A percentile compares a stretch with the other conserved stretches of the same genome.
Evolutionary conservation across 1,284 basidiomycete genomes (phyloP).

Genomic region (Ustilago cynodontis): DNA sequence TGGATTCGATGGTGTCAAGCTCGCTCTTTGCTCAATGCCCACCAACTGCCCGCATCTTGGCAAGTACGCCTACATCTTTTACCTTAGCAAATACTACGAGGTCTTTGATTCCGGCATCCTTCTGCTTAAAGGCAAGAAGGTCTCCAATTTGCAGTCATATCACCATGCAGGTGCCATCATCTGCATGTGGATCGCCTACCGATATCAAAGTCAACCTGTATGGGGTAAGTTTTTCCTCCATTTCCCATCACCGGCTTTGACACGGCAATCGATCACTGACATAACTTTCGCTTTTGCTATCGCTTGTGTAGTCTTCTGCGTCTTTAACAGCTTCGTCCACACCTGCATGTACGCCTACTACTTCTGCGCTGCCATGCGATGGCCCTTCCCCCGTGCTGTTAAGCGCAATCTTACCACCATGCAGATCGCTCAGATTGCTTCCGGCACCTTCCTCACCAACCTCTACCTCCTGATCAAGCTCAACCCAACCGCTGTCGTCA

Average conservation of each 20-base stretch:
- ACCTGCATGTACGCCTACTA: conserved; percentile 65
- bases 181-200: conserved; percentile 69
- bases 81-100: conserved; percentile 66
- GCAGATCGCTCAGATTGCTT: conserved; percentile 63
- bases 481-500: conserved; percentile 30
- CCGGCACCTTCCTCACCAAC: conserved; percentile 61
- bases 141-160: conserved; percentile 67
- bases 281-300: not conserved
- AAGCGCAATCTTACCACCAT: conserved; percentile 65
- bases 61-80: conserved; percentile 67
- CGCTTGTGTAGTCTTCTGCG: conserved; percentile 51
- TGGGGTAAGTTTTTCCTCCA: conserved; percentile 39
- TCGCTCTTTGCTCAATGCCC: conserved; percentile 69
- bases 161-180: conserved; percentile 68
- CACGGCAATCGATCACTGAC: conserved; percentile 5
- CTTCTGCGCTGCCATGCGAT: conserved; percentile 57
- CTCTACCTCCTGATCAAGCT: conserved; percentile 55
- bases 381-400: conserved; percentile 59
- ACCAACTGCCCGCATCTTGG: conserved; percentile 62
- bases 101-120: conserved; percentile 69
- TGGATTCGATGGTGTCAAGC: conserved; percentile 59
- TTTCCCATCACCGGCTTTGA: not conserved
- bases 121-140: conserved; percentile 68
- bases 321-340: conserved; percentile 66
- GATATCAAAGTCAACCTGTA: conserved; percentile 61